Base-by-base conservation (phyloP, 2,329 filamentous ascomycete species). In the Venturia aucupariae region DNA sequence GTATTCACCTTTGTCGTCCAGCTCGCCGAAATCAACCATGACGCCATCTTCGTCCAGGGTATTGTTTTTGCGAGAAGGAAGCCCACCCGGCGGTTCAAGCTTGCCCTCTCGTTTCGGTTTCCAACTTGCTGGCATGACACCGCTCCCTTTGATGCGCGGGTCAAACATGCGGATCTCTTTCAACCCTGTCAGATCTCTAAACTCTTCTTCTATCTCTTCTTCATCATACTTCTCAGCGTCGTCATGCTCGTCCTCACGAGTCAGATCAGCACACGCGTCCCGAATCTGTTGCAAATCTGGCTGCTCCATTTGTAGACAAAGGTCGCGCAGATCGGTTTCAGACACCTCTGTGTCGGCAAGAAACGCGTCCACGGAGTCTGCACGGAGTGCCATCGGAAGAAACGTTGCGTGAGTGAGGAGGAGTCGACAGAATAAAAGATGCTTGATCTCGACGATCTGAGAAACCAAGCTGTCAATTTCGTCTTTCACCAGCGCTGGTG, bases 191-290 rank as follows among this genome's bases (percentile, higher is more conserved):
- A 69, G 67, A n/a, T 48, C 48, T 39, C 48, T 61, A 38, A 66
- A 42, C 38, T 69, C 66, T n/a, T 71, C 66, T 38, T 66, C 68
- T 59, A 38, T 38, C n/a, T n/a, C n/a, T n/a, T n/a, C n/a, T n/a
- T n/a, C 35, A 38, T 72, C 69, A 7, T 66, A 42, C 3, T 64
- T 66, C 13, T 72, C 68, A 24, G 76, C 74, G 17, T 74, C 73
- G 3, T 74, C 72, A 41, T 75, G 72, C 3, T 75, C 72, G 35
- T 78, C 75, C 15, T 72, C 73, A 17, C 79, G 74, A 19, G 75
- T 72, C 54, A 81, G 76, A 68, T 82, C 80, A 4, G 79, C 80
- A 67, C 80, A 82, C 17, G 80, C 79, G 69, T 82, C 79, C 51
- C 79, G 74, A 27, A 82, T 76, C 55, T 80, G 78, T 66, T 82